phyloP scores from a whole-genome alignment of 2,329 filamentous ascomycete genomes.

The Leptographium wingfieldii region DNA sequence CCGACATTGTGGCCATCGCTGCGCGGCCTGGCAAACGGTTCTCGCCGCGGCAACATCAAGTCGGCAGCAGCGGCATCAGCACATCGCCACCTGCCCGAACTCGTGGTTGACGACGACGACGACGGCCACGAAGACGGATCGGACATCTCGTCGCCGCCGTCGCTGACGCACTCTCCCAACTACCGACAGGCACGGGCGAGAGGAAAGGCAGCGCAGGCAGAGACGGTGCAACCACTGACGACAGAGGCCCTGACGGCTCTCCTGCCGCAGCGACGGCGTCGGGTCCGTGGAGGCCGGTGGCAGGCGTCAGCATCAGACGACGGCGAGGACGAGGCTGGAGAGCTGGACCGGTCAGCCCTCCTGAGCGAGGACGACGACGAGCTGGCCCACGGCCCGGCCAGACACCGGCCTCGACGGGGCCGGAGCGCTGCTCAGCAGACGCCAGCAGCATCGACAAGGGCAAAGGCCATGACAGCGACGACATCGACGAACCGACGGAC shows the following conservation, averaged over 20 bases:
- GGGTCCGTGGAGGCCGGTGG: constrained; percentile 9
- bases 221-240: constrained; percentile 29
- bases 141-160: constrained; percentile 50
- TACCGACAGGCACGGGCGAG: constrained; percentile 16
- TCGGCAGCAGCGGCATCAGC: constrained; percentile 14
- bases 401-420: constrained; percentile 18
- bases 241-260: constrained; percentile 42
- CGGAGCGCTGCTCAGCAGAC: background rate
- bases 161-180: constrained; percentile 54
- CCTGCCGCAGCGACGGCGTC: constrained; percentile 39
- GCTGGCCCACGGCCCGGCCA: constrained; percentile 30
- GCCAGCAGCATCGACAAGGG: background rate
- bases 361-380: constrained; percentile 44
- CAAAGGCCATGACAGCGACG: background rate
- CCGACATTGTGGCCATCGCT: constrained; percentile 39
- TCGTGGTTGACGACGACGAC: constrained; percentile 10
- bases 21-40: constrained; percentile 32
- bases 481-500: constrained; percentile 11
- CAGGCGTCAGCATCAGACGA: constrained; percentile 10
- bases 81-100: constrained; percentile 24
- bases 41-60: constrained; percentile 17
- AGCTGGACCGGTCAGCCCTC: constrained; percentile 26
- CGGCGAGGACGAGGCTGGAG: constrained; percentile 23
- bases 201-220: constrained; percentile 13
- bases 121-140: constrained; percentile 31